These are phyloP conservation scores for Melampsora larici-populina DNA, from an alignment of 1,284 basidiomycete species.

Conservation along the genomic window DNA sequence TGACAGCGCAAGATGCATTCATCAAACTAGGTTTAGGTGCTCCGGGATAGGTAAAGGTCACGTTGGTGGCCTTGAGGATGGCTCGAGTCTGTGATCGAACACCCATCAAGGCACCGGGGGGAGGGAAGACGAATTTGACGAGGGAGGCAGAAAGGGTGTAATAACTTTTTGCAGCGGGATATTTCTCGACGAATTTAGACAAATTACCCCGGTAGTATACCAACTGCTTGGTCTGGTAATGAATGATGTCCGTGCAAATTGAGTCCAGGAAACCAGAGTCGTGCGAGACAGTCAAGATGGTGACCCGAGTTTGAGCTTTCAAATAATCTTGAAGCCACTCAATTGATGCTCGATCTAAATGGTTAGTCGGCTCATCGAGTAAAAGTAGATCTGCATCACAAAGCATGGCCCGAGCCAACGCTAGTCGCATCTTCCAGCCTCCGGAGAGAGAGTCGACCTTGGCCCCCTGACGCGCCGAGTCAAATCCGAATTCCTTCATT, in stretches of 20 bases:
- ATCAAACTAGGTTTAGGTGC: constrained; percentile 74
- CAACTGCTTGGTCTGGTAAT: constrained; percentile 92
- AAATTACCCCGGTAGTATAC: constrained; percentile 94
- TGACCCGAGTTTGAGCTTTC: constrained; percentile 72
- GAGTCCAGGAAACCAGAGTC: constrained; percentile 97
- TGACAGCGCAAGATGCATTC: constrained; percentile 87
- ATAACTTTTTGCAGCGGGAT: constrained; percentile 94
- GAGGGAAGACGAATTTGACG: constrained; percentile 94
- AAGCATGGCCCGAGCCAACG: constrained; percentile 89
- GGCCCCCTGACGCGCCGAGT: constrained; percentile 77
- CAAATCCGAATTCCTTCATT: constrained; percentile 83
- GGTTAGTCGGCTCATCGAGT: constrained; percentile 89
- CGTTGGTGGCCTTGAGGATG: constrained; percentile 87
- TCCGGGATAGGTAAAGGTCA: constrained; percentile 94
- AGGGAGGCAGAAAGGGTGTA: constrained; percentile 92
- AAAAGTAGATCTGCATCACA: constrained; percentile 92
- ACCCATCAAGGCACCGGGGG: constrained; percentile 94
- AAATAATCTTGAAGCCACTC: constrained; percentile 92
- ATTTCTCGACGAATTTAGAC: constrained; percentile 81
- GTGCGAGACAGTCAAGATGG: constrained; percentile 93
- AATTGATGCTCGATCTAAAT: constrained; percentile 66
- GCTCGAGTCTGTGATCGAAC: constrained; percentile 94
- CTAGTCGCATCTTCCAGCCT: constrained; percentile 91
- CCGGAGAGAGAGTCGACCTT: constrained; percentile 87
- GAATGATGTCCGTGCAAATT: constrained; percentile 95